Percentiles rank a stretch among this genome's conserved stretches.
phyloP scores from a whole-genome alignment of 2,329 filamentous ascomycete genomes.

The Aspergillus sp. region DNA sequence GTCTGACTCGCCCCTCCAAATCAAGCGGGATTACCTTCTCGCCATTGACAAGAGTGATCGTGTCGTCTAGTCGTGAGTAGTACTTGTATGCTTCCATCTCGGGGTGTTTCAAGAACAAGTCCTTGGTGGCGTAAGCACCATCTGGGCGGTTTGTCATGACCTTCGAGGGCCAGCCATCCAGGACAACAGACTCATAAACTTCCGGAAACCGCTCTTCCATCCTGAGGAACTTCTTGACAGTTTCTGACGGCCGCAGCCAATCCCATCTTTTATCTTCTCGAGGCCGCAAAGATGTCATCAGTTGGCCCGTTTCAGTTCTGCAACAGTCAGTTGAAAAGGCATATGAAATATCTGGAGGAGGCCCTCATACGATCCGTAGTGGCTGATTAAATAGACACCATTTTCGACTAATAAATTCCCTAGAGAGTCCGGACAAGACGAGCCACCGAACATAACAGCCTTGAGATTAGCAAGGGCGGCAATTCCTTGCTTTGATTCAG shows the following conservation, averaged over 20 bases:
- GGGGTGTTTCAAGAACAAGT: conserved; percentile 50
- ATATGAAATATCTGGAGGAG: background rate
- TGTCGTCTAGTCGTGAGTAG: conserved; percentile 48
- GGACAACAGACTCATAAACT: conserved; percentile 37
- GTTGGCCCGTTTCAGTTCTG: conserved; percentile 61
- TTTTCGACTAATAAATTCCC: conserved; percentile 54
- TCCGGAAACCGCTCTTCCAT: conserved; percentile 38
- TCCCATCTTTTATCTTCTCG: conserved; percentile 60
- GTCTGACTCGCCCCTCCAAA: conserved; percentile 56
- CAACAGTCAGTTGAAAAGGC: background rate
- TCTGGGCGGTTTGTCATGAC: conserved; percentile 47
- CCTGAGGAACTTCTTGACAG: conserved; percentile 44
- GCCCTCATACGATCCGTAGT: conserved; percentile 56
- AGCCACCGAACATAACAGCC: conserved; percentile 59
- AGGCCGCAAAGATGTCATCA: conserved; percentile 61
- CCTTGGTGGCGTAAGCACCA: conserved; percentile 52
- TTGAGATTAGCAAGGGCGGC: conserved; percentile 47
- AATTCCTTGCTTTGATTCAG: conserved; percentile 58
- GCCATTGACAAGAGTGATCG: conserved; percentile 50
- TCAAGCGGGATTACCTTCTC: conserved; percentile 52
- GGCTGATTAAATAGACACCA: conserved; percentile 56
- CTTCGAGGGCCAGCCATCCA: conserved; percentile 41
- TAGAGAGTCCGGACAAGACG: conserved; percentile 59
- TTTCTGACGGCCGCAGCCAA: conserved; percentile 51
- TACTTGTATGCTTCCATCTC: conserved; percentile 50